Evolutionary conservation across 106 monocot genomes (phyloP).

Genomic region (Acorus gramineus): DNA sequence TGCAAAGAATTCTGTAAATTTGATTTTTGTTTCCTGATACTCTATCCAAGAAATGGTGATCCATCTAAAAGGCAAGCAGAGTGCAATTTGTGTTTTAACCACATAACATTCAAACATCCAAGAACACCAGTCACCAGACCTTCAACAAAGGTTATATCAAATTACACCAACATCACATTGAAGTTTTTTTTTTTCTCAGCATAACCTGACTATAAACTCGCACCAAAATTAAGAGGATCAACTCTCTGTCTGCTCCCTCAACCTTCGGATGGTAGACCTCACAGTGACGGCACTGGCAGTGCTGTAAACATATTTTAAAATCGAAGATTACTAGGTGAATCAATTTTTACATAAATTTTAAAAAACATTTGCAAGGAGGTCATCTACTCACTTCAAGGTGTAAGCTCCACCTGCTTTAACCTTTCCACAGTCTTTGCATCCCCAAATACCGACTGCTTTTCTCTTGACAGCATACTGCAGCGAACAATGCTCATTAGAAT

Average conservation of each 20-base stretch:
- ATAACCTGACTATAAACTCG: neutral
- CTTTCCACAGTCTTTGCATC: slow-evolving; percentile 27
- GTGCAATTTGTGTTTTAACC: too few relatives aligned
- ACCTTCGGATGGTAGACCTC: slow-evolving; percentile 22
- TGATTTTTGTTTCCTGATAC: too few relatives aligned
- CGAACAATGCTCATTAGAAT: too few relatives aligned
- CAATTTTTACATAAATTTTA: neutral
- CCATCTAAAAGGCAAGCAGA: too few relatives aligned
- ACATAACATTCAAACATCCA: too few relatives aligned
- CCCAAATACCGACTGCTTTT: slow-evolving; percentile 26
- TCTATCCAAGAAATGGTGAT: too few relatives aligned
- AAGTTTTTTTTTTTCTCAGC: neutral
- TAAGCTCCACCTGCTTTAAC: slow-evolving; percentile 33
- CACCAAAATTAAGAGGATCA: slow-evolving; percentile 6
- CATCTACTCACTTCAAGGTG: slow-evolving; percentile 18
- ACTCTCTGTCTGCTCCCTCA: slow-evolving; percentile 27
- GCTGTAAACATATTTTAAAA: slow-evolving; percentile 6
- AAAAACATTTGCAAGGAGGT: neutral
- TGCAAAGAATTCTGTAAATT: too few relatives aligned
- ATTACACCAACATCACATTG: too few relatives aligned
- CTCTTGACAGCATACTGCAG: slow-evolving; percentile 19
- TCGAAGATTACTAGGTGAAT: neutral
- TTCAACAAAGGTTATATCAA: too few relatives aligned
- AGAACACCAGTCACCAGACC: too few relatives aligned
- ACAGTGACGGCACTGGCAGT: slow-evolving; percentile 27